These are phyloP conservation scores for Chaetoceros tenuissimus DNA, from an alignment of 108 stramenopile species.

Conservation along the genomic window DNA sequence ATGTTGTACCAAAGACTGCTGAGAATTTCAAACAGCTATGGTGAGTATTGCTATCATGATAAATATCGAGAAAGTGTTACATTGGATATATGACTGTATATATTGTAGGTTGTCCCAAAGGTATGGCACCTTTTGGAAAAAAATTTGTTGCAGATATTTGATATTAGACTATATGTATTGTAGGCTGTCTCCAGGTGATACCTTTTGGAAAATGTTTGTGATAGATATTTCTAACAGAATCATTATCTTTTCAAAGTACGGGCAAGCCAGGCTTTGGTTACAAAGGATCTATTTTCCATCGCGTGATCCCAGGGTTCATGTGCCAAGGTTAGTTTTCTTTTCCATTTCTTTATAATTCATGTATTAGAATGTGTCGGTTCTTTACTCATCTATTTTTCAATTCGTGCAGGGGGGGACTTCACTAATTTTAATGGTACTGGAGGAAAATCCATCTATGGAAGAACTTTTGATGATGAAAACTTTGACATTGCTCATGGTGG, in stretches of 20 bases:
- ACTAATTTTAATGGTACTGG: slow-evolving; percentile 78
- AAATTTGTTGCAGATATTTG: too few relatives aligned
- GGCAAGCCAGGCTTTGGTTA: slow-evolving; percentile 86
- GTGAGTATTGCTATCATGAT: too few relatives aligned
- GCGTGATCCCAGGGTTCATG: slow-evolving; percentile 82
- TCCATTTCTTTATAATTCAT: background rate
- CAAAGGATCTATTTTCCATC: slow-evolving; percentile 81
- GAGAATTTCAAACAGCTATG: slow-evolving; percentile 79
- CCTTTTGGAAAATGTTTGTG: too few relatives aligned
- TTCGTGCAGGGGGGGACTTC: slow-evolving; percentile 84
- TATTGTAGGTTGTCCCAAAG: too few relatives aligned
- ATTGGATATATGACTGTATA: too few relatives aligned
- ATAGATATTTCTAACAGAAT: too few relatives aligned
- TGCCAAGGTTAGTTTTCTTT: slow-evolving; percentile 28
- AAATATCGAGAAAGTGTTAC: too few relatives aligned
- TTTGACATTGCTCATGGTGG: slow-evolving; percentile 79
- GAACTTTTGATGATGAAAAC: slow-evolving; percentile 80
- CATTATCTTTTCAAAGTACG: too few relatives aligned
- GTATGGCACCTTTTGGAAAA: too few relatives aligned
- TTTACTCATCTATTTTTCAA: background rate
- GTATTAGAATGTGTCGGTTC: background rate
- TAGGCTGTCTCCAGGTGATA: too few relatives aligned
- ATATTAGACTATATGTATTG: too few relatives aligned
- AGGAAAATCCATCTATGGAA: slow-evolving; percentile 86
- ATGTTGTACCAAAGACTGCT: slow-evolving; percentile 80